Percentiles rank a stretch among this genome's conserved stretches.
phyloP scores from a whole-genome alignment of 257 asterid genomes.

The Solanum dulcamara region DNA sequence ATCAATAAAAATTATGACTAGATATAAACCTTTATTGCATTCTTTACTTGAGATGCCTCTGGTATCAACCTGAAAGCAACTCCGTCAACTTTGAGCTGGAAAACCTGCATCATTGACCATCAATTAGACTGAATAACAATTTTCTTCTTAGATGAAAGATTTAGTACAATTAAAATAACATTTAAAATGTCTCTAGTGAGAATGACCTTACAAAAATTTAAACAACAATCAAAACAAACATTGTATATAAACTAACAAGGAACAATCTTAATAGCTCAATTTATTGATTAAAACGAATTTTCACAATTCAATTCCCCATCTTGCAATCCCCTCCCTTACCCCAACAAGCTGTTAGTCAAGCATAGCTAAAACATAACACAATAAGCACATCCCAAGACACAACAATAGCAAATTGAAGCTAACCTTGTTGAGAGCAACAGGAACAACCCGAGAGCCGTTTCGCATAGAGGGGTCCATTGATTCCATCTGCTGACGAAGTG shows the following conservation, averaged over 20 bases:
- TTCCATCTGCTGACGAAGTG: slow-evolving; percentile 62
- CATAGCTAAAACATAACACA: neutral
- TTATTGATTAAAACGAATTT: neutral
- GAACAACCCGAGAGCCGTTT: slow-evolving; percentile 58
- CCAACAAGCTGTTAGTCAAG: neutral
- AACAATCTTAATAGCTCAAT: neutral
- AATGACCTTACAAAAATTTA: neutral
- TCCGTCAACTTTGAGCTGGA: slow-evolving; percentile 81
- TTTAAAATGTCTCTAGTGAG: no score
- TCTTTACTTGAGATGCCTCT: slow-evolving; percentile 74
- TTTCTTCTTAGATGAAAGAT: no score
- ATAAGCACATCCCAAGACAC: neutral
- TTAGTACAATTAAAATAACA: no score
- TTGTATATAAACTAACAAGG: neutral
- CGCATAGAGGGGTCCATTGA: slow-evolving; percentile 55
- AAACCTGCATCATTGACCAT: slow-evolving; percentile 45
- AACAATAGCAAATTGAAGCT: neutral
- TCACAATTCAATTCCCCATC: neutral
- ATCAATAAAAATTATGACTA: neutral
- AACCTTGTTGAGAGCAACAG: slow-evolving; percentile 84
- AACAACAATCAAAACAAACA: neutral
- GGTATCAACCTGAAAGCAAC: slow-evolving; percentile 87
- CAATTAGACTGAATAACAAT: neutral
- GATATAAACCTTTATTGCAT: slow-evolving; percentile 60
- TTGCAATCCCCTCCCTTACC: neutral